These are phyloP conservation scores for Pyrenopolyporus hunteri DNA, from an alignment of 495 filamentous ascomycete genomes.

Conservation along the genomic window DNA sequence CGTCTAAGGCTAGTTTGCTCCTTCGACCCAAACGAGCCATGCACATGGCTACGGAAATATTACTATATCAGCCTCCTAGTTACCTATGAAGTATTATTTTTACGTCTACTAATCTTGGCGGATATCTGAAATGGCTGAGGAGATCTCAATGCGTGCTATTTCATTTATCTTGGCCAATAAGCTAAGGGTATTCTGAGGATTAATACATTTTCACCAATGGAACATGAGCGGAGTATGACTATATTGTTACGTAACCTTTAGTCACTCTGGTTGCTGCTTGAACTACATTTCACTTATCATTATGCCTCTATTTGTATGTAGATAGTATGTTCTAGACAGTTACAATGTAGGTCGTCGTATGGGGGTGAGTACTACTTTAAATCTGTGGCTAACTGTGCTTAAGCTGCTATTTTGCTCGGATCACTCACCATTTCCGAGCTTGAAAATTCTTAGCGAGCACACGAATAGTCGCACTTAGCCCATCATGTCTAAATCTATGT, in stretches of 20 bases:
- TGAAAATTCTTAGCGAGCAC: not conserved
- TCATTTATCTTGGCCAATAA: slow-evolving; percentile 7
- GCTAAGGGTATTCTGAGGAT: slow-evolving; percentile 5
- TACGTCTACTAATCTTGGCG: slow-evolving; percentile 5
- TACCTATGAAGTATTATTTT: not conserved
- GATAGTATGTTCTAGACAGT: not conserved
- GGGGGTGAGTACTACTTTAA: not conserved
- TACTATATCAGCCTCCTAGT: too few species aligned
- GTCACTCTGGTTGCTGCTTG: not conserved
- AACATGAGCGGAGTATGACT: slow-evolving; percentile 24
- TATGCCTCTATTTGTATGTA: too few species aligned
- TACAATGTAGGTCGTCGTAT: not conserved
- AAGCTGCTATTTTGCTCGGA: not conserved
- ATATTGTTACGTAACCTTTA: slow-evolving; percentile 33
- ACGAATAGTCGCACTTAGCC: not conserved
- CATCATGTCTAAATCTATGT: slow-evolving; percentile 50
- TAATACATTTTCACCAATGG: slow-evolving; percentile 10
- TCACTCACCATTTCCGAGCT: not conserved
- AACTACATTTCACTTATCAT: too few species aligned
- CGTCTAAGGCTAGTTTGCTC: too few species aligned
- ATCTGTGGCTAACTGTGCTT: too few species aligned
- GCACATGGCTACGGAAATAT: too few species aligned
- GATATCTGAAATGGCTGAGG: not conserved
- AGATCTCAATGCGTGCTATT: not conserved
- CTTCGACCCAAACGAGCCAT: too few species aligned